Evolutionary conservation across 495 filamentous ascomycete species (phyloP), one percentile per base, ranked within the genome.

Genomic region (Talaromyces wortmannii): DNA sequence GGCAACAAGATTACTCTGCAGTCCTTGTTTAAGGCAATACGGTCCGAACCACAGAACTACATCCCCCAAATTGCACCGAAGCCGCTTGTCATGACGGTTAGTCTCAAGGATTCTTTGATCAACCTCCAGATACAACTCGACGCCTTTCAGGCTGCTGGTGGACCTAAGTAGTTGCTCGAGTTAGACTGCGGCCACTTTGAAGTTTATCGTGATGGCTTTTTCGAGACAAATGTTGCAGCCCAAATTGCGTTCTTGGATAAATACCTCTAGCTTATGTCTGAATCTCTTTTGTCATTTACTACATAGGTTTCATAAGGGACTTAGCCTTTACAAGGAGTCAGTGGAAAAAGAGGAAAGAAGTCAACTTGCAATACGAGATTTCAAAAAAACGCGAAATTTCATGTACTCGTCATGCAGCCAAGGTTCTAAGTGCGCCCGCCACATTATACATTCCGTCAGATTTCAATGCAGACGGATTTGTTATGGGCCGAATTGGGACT

Each of bases 21-120:
- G n/a, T 11, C 57, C 53, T 57, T 68, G 53, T 61, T 66, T 42
- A 57, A 11, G n/a, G n/a, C n/a, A n/a, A n/a, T n/a, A n/a, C n/a
- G n/a, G 17, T 64, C 68, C 57, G 59, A 71, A 43, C 57, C 58
- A 12, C 62, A 57, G 31, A 48, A 5, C 17, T 48, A 56, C 29
- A 60, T 71, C 36, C 61, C 69, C 48, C 67, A 58, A 45, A 67
- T 72, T 40, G 60, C 66, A 13, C 71, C 71, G 6, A 71, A 63
- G 18, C 69, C 68, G 3, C 55, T 72, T 31, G 52, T 70, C n/a
- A 67, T 73, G 59, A 59, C 61, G 13, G 54, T 71, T 31, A 61
- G 63, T n/a, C 55, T 61, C 12, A 58, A 67, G 48, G 69, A 73
- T 53, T 16, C 31, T 23, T n/a, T 48, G 29, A 36, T 48, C 6